A percentile compares a stretch with the other conserved stretches of the same genome.
Conservation (phyloP, 768 basidiomycete genomes). For the Serendipita sp. region DNA sequence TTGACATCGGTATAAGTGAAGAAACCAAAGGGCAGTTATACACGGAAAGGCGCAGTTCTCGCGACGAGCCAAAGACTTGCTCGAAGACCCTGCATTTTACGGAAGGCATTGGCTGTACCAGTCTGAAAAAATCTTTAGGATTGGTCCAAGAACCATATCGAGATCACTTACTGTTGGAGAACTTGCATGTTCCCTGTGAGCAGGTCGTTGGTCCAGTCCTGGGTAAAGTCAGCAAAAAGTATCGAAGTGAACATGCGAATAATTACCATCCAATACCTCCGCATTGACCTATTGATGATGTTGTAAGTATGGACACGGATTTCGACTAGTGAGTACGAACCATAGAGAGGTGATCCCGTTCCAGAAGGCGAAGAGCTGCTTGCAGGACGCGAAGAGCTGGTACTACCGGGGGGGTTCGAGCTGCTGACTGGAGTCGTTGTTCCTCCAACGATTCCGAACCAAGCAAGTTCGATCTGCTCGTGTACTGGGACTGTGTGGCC, state of each 20-base stretch:
- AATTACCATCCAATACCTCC: not conserved
- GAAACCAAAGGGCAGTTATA: too few relatives aligned
- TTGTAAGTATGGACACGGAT: not conserved
- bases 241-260: too few relatives aligned
- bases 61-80: not conserved
- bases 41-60: too few relatives aligned
- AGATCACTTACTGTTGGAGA: not conserved
- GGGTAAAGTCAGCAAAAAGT: too few relatives aligned
- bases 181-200: not conserved
- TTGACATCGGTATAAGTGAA: too few relatives aligned
- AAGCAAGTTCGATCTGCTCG: constrained; percentile 29
- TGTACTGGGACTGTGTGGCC: constrained; percentile 38
- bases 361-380: not conserved
- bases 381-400: not conserved
- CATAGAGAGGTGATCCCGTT: not conserved
- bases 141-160: not conserved
- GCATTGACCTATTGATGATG: not conserved
- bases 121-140: not conserved
- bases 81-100: not conserved
- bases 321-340: not conserved
- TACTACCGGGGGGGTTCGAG: not conserved
- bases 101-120: not conserved
- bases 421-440: not conserved
- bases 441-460: constrained; percentile 27
- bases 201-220: not conserved